Percentiles rank a stretch among this genome's conserved stretches.
Evolutionary conservation across 2,329 filamentous ascomycete genomes (phyloP).

Genomic region (Aspergillus candidus): DNA sequence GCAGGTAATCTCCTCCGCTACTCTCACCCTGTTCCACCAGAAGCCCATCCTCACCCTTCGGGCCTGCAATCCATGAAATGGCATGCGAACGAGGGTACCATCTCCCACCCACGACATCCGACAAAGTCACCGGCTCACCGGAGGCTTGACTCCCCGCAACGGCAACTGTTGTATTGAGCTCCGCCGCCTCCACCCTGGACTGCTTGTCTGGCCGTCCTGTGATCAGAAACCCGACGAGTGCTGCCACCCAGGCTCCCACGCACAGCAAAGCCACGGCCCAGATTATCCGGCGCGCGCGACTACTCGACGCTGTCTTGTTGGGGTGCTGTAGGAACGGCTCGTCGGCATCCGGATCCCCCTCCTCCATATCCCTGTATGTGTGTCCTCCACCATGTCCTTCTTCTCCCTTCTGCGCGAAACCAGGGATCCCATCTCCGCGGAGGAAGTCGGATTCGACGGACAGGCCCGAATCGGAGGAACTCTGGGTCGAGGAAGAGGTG

Average conservation of each 20-base stretch:
- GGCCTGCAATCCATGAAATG: conserved; percentile 44
- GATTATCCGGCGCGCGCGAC: conserved; percentile 31
- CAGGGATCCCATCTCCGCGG: too few species aligned
- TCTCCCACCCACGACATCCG: conserved; percentile 35
- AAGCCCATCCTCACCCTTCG: conserved; percentile 64
- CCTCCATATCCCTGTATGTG: conserved; percentile 33
- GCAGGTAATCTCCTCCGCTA: conserved; percentile 64
- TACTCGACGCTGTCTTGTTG: conserved; percentile 22
- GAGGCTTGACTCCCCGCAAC: conserved; percentile 28
- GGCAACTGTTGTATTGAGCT: conserved; percentile 18
- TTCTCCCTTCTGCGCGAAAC: too few species aligned
- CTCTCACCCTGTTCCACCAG: conserved; percentile 63
- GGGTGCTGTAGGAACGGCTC: conserved; percentile 21
- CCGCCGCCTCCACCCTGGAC: conserved; percentile 20
- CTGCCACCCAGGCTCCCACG: conserved; percentile 41
- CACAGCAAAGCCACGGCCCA: conserved; percentile 39
- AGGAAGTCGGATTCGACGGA: conserved; percentile 29
- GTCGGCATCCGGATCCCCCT: conserved; percentile 21
- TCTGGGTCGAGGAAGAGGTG: conserved; percentile 21
- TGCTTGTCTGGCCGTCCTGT: conserved; percentile 29
- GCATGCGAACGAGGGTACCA: conserved; percentile 35
- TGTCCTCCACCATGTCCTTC: conserved; percentile 7
- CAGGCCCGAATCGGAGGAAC: conserved; percentile 29
- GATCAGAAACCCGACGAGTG: conserved; percentile 39
- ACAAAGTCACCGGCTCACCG: conserved; percentile 38